Base-by-base conservation (phyloP, 2,329 filamentous ascomycete species). In the Volutella citrinella region DNA sequence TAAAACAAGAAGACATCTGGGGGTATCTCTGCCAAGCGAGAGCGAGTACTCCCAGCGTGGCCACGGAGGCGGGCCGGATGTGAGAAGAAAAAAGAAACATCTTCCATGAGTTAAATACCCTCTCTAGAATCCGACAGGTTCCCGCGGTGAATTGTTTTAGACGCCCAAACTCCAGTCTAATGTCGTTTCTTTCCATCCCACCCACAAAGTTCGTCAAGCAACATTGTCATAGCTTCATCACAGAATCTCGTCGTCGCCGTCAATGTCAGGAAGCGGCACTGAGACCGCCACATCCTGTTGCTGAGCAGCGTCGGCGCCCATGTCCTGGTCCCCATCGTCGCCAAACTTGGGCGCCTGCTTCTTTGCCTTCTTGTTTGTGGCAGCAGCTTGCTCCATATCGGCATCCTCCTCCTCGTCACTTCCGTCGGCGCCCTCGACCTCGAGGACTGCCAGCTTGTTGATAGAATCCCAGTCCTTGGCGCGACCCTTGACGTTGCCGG, bases 401-500 rank as follows among this genome's bases (percentile, higher is more conserved):
- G 32, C 36, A 12, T 51, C 50, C n/a, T 45, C 52, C 11, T 45
- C 51, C n/a, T 37, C 52, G 6, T 32, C 49, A n/a, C n/a, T n/a
- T n/a, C n/a, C n/a, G n/a, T n/a, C n/a, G n/a, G n/a, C n/a, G n/a
- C n/a, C n/a, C n/a, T n/a, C n/a, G n/a, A n/a, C n/a, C 15, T 46
- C 50, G 29, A 42, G 45, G 15, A 49, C 54, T 4, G 46, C 51
- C 26, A 52, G 50, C 40, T 55, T 68, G 55, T 81, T 82, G 48
- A 80, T 64, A 7, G 77, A 70, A 3, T 80, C 75, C 78, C 78
- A 82, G 5, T 61, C 60, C 54, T 75, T 74, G 14, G 66, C 65
- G 41, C 78, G 60, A 25, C 61, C 53, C 46, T 76, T 67, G 8
- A 78, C 65, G 12, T 48, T 61, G 36, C 64, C 62, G 1, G 70